Base-by-base conservation (phyloP, 805 yeast species). In the Helenozyma rhizophorensis region DNA sequence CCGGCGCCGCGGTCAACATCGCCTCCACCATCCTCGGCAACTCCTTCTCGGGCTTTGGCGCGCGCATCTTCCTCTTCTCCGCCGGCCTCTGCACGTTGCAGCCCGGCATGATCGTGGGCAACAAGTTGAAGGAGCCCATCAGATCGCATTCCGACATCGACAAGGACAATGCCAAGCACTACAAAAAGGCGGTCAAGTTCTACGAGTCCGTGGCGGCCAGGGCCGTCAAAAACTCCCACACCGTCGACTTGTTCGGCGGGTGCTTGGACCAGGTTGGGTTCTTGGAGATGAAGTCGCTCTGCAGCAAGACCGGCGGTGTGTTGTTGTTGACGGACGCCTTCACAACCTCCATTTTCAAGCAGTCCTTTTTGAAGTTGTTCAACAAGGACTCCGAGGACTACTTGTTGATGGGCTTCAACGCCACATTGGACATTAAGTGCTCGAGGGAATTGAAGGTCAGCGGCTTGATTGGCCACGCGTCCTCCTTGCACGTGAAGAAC, bases 91-190 rank as follows among this genome's bases (percentile, higher is more conserved):
- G 96, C 57, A 93, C 98, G 28, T 79, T 83, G 54, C 83, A 83
- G 28, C 97, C 99, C 9, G 99, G 99, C 49, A 68, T 85, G 56
- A 87, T 93, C 46, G 99, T 93, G 18, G 86, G 90, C 27, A 78
- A 82, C 15, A 93, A 88, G 58, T 73, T 93, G 57, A 84, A 85
- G 56, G 98, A 93, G 62, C 96, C 98, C 30, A 83, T 93, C 50
- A 79, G 99, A 69, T 93, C 98, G 7, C 99, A 93, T 63, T 86
- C 84, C 53, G 98, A 93, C 58, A 85, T 93, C 46, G 97, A 93
- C 58, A 80, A 88, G 46, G 97, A 90, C 50, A 60, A 53, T 36
- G 95, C 96, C 35, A 81, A 81, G 53, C 95, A 88, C 57, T 85
- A 79, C 65, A 82, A 84, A 53, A 85, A 84, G 58, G 94, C 96